Conservation (phyloP, 164 flowering plant genomes). For the Dillenia turbinata region DNA sequence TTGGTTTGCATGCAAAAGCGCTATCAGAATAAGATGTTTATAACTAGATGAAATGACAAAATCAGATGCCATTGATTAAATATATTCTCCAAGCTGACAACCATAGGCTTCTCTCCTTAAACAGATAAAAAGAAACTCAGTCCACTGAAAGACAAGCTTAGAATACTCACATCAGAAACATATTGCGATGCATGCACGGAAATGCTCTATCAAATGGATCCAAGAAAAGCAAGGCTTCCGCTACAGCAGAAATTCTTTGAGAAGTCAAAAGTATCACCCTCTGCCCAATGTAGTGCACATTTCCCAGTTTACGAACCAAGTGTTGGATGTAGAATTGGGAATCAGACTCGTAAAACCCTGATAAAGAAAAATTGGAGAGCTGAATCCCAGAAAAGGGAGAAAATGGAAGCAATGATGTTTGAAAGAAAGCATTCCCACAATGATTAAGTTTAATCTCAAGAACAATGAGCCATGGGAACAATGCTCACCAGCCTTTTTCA, state of each 20-base stretch:
- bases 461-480: no score
- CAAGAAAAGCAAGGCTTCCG: conserved; percentile 64
- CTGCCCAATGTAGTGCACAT: conserved; percentile 67
- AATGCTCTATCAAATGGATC: conserved; percentile 87
- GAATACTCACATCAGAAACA: conserved; percentile 72
- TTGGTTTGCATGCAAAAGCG: no score
- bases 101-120: neutral
- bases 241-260: conserved; percentile 48
- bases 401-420: neutral
- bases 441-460: no score
- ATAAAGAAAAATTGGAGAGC: conserved; percentile 8
- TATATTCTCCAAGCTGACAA: neutral
- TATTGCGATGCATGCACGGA: conserved; percentile 43
- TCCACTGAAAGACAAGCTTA: neutral
- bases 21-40: neutral
- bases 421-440: no score
- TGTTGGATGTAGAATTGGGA: conserved; percentile 66
- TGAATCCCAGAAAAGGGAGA: conserved; percentile 1
- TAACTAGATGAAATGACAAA: neutral
- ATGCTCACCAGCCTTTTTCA: neutral
- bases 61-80: neutral
- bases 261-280: conserved; percentile 56
- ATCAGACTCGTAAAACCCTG: conserved; percentile 37
- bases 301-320: conserved; percentile 75
- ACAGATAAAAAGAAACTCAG: neutral